Evolutionary conservation across 2,329 filamentous ascomycete species (phyloP).

Genomic region (Botrytis sinoallii): DNA sequence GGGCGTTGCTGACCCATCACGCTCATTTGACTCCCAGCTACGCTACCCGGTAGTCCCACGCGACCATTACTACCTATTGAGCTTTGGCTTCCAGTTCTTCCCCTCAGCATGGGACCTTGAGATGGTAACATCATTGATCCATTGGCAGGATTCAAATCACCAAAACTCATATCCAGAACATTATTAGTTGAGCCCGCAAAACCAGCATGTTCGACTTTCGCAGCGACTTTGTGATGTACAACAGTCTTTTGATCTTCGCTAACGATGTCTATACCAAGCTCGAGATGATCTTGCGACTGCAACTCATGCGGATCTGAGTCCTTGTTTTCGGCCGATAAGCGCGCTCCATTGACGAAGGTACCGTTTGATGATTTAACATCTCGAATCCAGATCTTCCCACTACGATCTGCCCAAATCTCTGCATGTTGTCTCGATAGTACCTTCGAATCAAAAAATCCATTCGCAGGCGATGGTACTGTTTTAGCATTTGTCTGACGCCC

Average conservation of each 20-base stretch:
- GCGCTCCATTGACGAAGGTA: conserved; percentile 92
- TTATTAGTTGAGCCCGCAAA: conserved; percentile 73
- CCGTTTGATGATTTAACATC: conserved; percentile 99
- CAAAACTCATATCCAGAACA: conserved; percentile 84
- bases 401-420: conserved; percentile 85
- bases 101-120: conserved; percentile 66
- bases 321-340: conserved; percentile 88
- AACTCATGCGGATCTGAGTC: conserved; percentile 96
- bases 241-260: conserved; percentile 98
- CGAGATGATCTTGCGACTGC: conserved; percentile 84
- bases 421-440: conserved; percentile 94
- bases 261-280: conserved; percentile 96
- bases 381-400: conserved; percentile 88
- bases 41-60: conserved; percentile 51
- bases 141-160: conserved; percentile 81
- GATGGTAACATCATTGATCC: conserved; percentile 65
- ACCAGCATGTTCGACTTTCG: conserved; percentile 93
- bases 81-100: conserved; percentile 65
- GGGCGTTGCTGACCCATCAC: conserved; percentile 68
- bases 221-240: conserved; percentile 96
- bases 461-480: conserved; percentile 83
- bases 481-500: conserved; percentile 97
- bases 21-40: conserved; percentile 51
- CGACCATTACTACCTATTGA: conserved; percentile 61
- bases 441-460: conserved; percentile 98